Percentiles rank a stretch among this genome's conserved stretches.
These are phyloP conservation scores for Tolypocladium amazonense DNA, from an alignment of 2,329 filamentous ascomycete genomes.

Conservation along the genomic window DNA sequence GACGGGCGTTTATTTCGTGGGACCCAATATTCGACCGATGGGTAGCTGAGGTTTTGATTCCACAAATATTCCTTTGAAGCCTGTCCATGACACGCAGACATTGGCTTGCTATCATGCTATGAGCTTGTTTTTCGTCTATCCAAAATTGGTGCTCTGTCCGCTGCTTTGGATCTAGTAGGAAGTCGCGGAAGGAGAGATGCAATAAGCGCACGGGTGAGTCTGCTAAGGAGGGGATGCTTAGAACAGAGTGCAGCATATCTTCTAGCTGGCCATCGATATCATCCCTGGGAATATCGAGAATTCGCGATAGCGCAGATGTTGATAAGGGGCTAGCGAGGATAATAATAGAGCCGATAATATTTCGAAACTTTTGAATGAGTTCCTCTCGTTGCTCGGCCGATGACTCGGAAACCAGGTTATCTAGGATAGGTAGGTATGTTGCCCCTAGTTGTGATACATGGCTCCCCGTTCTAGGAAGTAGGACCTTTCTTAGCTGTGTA, in stretches of 20 bases:
- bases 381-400: not conserved
- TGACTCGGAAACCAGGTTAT: not conserved
- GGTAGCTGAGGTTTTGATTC: not conserved
- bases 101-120: not conserved
- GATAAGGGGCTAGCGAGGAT: not conserved
- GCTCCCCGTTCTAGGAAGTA: no score
- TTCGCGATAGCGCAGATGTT: not conserved
- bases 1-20: not conserved
- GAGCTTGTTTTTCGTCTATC: not conserved
- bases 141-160: not conserved
- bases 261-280: not conserved
- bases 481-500: not conserved
- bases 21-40: not conserved
- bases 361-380: not conserved
- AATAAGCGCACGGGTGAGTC: not conserved
- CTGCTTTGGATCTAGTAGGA: not conserved
- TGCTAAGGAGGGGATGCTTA: not conserved
- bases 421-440: not conserved
- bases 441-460: not conserved
- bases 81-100: not conserved
- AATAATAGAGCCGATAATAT: not conserved
- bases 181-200: not conserved
- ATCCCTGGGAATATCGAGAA: not conserved
- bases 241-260: not conserved
- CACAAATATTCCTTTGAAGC: not conserved